Conservation (phyloP, 768 basidiomycete genomes). For the Hortiboletus flavorubellus region DNA sequence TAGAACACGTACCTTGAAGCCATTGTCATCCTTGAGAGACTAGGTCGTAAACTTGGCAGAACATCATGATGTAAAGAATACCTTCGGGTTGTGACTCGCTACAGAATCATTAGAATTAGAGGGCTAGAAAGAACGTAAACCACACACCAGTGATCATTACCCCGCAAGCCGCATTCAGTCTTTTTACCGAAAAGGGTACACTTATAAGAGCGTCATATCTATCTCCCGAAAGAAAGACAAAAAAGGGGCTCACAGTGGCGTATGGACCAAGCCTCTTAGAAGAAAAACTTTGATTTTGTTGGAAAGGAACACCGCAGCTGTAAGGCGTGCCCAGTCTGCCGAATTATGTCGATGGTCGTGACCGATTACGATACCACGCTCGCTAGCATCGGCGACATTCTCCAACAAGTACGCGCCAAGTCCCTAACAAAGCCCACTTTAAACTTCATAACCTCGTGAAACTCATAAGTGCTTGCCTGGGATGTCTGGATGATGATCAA, state of each 20-base stretch:
- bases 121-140: neutral
- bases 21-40: conserved; percentile 68
- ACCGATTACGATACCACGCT: conserved; percentile 75
- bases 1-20: conserved; percentile 61
- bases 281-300: conserved; percentile 68
- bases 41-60: neutral
- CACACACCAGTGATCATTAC: conserved; percentile 83
- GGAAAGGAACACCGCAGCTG: conserved; percentile 65
- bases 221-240: neutral
- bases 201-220: conserved; percentile 36
- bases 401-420: conserved; percentile 67
- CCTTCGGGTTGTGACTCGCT: conserved; percentile 91
- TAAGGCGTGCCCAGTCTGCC: conserved; percentile 70
- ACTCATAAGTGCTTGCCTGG: conserved; percentile 45
- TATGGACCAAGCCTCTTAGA: conserved; percentile 69
- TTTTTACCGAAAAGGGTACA: conserved; percentile 75
- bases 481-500: conserved; percentile 78
- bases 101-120: conserved; percentile 1
- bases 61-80: conserved; percentile 20
- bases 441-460: neutral
- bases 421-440: conserved; percentile 44
- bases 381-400: conserved; percentile 48
- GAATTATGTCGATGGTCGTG: conserved; percentile 86
- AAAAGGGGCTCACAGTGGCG: conserved; percentile 57
- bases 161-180: conserved; percentile 68